phyloP scores from a whole-genome alignment of 768 basidiomycete genomes.

The Tricholoma furcatifolium region DNA sequence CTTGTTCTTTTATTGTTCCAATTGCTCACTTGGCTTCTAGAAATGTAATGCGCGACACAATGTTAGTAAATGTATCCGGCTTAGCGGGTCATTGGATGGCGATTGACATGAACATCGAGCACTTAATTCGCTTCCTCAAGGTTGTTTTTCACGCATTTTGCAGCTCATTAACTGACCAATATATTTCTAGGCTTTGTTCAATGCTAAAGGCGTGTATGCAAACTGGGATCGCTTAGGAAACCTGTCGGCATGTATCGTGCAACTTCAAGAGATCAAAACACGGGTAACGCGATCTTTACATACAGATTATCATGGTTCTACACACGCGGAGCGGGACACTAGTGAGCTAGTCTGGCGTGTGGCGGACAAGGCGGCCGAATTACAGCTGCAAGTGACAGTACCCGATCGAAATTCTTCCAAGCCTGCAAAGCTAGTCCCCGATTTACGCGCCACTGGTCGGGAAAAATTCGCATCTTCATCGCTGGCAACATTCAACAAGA shows the following conservation, averaged over 20 bases:
- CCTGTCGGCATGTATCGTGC: slow-evolving; percentile 26
- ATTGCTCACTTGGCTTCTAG: too few species aligned
- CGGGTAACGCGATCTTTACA: slow-evolving; percentile 20
- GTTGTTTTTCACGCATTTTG: slow-evolving; percentile 9
- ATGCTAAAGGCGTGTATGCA: slow-evolving; percentile 28
- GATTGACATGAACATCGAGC: slow-evolving; percentile 37
- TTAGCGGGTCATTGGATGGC: slow-evolving; percentile 31
- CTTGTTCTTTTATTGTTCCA: too few species aligned
- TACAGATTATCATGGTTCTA: slow-evolving; percentile 23
- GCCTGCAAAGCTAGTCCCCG: slow-evolving; percentile 10
- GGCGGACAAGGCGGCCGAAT: slow-evolving; percentile 16
- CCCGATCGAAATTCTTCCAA: not conserved
- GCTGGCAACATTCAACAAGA: slow-evolving; percentile 33
- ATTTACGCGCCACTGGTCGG: slow-evolving; percentile 17
- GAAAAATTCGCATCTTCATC: slow-evolving; percentile 23
- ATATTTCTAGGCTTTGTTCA: slow-evolving; percentile 23
- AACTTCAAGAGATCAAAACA: slow-evolving; percentile 28
- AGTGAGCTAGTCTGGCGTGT: slow-evolving; percentile 20
- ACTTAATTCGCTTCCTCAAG: slow-evolving; percentile 33
- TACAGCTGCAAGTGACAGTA: slow-evolving; percentile 11
- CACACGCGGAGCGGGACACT: slow-evolving; percentile 21
- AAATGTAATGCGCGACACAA: too few species aligned
- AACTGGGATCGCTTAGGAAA: slow-evolving; percentile 31
- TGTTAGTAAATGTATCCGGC: slow-evolving; percentile 32
- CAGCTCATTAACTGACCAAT: not conserved